Base-by-base conservation (phyloP, 1,139 yeast genomes). In the Yamadazyma membranifaciens region DNA sequence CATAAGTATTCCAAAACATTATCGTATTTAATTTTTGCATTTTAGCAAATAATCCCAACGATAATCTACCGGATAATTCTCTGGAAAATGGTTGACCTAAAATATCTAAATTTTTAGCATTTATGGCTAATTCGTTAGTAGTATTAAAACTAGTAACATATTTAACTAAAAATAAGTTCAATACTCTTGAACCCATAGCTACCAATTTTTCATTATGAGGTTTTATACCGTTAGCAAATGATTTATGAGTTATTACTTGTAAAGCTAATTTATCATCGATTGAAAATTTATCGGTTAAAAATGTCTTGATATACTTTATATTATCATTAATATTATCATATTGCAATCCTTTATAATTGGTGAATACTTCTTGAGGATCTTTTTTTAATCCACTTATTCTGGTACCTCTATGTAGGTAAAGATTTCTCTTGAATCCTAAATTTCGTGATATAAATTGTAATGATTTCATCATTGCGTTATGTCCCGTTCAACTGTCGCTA, bases 141-240 rank as follows among this genome's bases (percentile, higher is more conserved):
- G 62, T 61, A 10, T 30, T 36, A 11, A 55, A 51, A 33, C 63
- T 60, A 20, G 74, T 62, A 3, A 82, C 83, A 48, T 67, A 65
- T 49, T 81, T 75, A 34, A 81, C 73, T 30, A 83, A 69, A 51
- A 69, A 75, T 45, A 83, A 67, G 54, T 83, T 81, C 50, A 87
- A 65, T 52, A 85, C 69, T 58, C 85, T 87, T 31, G 78, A 65
- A n/a, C 98, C 98, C 63, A 87, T 67, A 38, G 83, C 76, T 20
- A 87, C 74, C 54, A 91, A 70, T 60, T 85, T 86, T 58, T 88
- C 96, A 63, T 91, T 91, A 63, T 84, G 87, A 14, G 97, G 96
- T 54, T 83, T 81, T 46, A 78, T 72, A 12, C 96, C 97, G 63
- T 87, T 94, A 7, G 95, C 95, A 71, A 89, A 91, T 32, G 96